Conservation (phyloP, 129 eudicot species). For the Lonicera japonica region DNA sequence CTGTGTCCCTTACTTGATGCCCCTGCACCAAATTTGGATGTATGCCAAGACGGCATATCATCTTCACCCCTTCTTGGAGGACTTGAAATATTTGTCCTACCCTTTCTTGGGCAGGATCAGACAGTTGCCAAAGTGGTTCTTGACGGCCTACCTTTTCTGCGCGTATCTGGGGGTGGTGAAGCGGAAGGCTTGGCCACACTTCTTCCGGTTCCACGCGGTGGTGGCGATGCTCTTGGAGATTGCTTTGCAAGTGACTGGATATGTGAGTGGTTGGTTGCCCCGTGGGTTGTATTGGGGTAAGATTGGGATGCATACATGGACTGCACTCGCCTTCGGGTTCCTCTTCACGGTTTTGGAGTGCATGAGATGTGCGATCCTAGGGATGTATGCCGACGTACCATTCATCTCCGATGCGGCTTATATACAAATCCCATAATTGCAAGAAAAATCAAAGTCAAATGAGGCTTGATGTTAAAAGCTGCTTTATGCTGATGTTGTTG, state of each 20-base stretch:
- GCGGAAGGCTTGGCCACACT: slow-evolving; percentile 89
- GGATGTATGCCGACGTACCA: neutral
- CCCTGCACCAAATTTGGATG: slow-evolving; percentile 91
- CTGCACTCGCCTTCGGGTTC: slow-evolving; percentile 43
- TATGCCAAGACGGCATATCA: slow-evolving; percentile 71
- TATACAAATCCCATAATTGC: no score
- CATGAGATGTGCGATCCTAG: slow-evolving; percentile 55
- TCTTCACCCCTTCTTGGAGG: slow-evolving; percentile 62
- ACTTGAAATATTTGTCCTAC: slow-evolving; percentile 49
- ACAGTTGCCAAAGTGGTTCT: slow-evolving; percentile 68
- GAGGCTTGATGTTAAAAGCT: no score
- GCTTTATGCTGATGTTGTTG: no score
- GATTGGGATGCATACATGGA: slow-evolving; percentile 68
- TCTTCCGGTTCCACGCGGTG: slow-evolving; percentile 74
- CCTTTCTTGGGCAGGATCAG: slow-evolving; percentile 57
- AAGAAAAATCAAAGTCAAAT: no score
- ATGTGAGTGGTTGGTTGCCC: slow-evolving; percentile 64
- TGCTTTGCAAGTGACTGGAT: slow-evolving; percentile 56
- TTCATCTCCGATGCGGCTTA: no score
- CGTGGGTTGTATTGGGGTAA: slow-evolving; percentile 65
- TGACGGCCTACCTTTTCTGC: slow-evolving; percentile 57
- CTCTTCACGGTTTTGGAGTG: slow-evolving; percentile 71
- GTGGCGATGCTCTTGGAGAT: slow-evolving; percentile 74
- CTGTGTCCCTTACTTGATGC: slow-evolving; percentile 74
- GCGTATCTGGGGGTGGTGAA: slow-evolving; percentile 77